Base-by-base conservation (phyloP, 345 rosid genomes). In the Lagerstroemia speciosa region DNA sequence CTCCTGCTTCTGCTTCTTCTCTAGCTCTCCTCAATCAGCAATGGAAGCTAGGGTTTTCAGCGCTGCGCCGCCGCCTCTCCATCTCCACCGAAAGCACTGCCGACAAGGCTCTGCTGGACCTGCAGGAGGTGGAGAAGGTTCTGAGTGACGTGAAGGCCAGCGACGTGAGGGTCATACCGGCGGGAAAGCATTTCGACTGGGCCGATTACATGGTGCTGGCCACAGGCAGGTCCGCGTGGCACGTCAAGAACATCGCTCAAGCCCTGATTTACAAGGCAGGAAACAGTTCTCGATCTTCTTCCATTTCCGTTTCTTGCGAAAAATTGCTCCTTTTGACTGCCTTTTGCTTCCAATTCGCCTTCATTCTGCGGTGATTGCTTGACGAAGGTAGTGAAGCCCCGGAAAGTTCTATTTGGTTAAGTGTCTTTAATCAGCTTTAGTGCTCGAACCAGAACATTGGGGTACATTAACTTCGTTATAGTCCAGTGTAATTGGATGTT, bases 191-290 rank as follows among this genome's bases (percentile, higher is more conserved):
- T 16, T 76, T 78, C 64, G 78, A 81, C 55, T 93, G 93, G 90
- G 86, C 92, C 24, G 95, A 91, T 79, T 82, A 75, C 77, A 85
- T 87, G 74, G 93, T 93, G 66, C 63, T 93, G 53, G 92, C 96
- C 77, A 89, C 97, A 67, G 96, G 97, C 24, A 75, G 97, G 83
- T 94, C 97, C 29, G 74, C 87, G 3, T 89, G 95, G 97, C 97
- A 91, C 73, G 86, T 94, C 64, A 88, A 73, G 80, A 94, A 91
- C 80, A 91, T 93, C 70, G 97, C 95, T 4, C 87, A 82, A 69
- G 93, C 97, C 67, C 91, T 89, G 36, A 34, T 86, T 72, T 87
- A 89, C 81, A 83, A 78, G 91, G 95, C 58, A 66, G 14, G 66
- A 10, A 30, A 22, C 2, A 0, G n/a, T 69, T 52, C 20, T 26